Base-by-base conservation (phyloP, 441 rosid genomes). In the Omphalea diandra region DNA sequence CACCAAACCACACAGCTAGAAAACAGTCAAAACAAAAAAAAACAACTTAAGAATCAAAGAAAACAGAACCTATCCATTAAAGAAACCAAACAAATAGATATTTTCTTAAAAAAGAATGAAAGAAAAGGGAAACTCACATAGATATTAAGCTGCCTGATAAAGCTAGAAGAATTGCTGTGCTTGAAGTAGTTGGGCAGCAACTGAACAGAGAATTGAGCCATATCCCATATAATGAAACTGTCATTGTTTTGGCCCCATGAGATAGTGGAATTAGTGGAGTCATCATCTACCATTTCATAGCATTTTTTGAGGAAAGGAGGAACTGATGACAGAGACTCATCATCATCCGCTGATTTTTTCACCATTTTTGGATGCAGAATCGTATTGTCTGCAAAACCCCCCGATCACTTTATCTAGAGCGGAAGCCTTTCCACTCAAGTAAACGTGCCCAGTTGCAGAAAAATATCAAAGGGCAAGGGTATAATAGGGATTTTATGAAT, bases 141-240 rank as follows among this genome's bases (percentile, higher is more conserved):
- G 79, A 94, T 94, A 50, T 94, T 94, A 72, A 94, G 97, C 74
- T 91, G 98, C 67, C 98, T 82, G 82, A 94, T 81, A 73, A 94
- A 94, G 82, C 97, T 90, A 44, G 98, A 83, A 80, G 81, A 80
- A 73, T 94, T 94, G 85, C 80, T 87, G 79, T 91, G 97, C 80
- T 91, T 94, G 79, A 94, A 94, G 87, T 83, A 86, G 65, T 80
- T 81, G 6, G 97, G 98, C 38, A 94, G 78, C 80, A 94, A 81
- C 5, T 77, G 86, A 79, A 87, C 82, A 40, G 89, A 85, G 82
- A 94, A 91, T 63, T 82, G 73, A 54, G 93, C 81, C 72, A 85
- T 63, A 35, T 94, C 89, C 83, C 80, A 84, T 29, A 94, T 87
- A 35, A 94, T 73, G 36, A 94, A 94, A 53, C 82, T 83, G 63